Evolutionary conservation across 208 protist genomes (phyloP), one percentile per base, ranked within the genome.

Genomic region (Naegleria fowleri): DNA sequence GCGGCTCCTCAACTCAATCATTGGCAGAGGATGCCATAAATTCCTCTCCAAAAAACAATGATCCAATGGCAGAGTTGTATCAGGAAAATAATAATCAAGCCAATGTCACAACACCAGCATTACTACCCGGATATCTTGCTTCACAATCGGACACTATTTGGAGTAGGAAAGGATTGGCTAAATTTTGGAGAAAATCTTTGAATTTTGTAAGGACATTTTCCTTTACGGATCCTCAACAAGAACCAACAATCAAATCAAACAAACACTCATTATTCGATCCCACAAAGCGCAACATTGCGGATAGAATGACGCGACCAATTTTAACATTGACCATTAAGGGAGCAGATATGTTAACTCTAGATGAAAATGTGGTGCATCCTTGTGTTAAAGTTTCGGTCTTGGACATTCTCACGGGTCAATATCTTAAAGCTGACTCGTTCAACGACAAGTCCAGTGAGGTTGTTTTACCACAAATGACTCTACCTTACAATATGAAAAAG

Each of bases 401-500:
- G 19, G 67, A 79, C n/a, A 79, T 36, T 36, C 19, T n/a, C 5
- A 79, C 67, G 7, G 67, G 67, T 29, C 67, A 79, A 79, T 79
- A 79, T n/a, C 29, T 79, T 9, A 79, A 33, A 36, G n/a, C 29
- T 15, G 67, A 25, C 0, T 36, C 16, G 0, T 33, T 79, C 7
- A 79, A 29, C 36, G 29, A 79, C n/a, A 79, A 79, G 25, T 79
- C 67, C 16, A 79, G 0, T 79, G 67, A 79, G 16, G 16, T 79
- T 0, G 67, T 79, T 36, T 9, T 79, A 36, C 67, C 67, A 7
- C 67, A 79, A 79, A 36, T 79, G 29, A 79, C 67, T 13, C 16
- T 79, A 36, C 29, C 43, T 48, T 90, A 19, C 39, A 33, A 90
- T 36, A 79, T 90, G 87, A 79, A 58, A 29, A 83, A 48, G 41